Conservation (phyloP, 108 stramenopile species). For the Cyclostephanos tholiformis region DNA sequence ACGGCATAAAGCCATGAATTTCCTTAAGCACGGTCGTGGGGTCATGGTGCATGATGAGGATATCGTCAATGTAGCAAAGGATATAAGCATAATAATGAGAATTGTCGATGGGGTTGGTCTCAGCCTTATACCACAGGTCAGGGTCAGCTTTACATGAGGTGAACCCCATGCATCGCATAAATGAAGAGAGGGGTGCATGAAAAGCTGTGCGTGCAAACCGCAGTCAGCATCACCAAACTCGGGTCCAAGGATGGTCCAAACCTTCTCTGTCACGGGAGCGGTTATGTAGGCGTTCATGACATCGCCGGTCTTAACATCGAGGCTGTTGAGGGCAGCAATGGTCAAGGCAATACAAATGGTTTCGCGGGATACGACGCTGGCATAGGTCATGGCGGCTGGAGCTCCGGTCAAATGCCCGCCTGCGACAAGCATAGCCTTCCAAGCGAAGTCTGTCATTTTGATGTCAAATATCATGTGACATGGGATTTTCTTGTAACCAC, state of each 20-base stretch:
- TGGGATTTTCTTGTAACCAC: constrained; percentile 18
- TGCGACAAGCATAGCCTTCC: constrained; percentile 29
- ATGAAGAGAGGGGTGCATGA: constrained; percentile 22
- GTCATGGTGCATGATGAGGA: too few species aligned
- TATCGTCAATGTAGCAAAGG: constrained; percentile 13
- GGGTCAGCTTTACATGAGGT: constrained; percentile 35
- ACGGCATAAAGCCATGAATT: constrained; percentile 8
- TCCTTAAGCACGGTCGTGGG: constrained; percentile 15
- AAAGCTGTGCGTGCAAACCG: constrained; percentile 22
- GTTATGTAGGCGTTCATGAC: background rate
- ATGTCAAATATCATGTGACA: too few species aligned
- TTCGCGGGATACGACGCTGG: constrained; percentile 3
- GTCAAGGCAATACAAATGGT: constrained; percentile 52
- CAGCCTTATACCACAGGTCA: constrained; percentile 51
- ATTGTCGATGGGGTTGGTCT: background rate
- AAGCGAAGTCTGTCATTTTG: too few species aligned
- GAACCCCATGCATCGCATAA: constrained; percentile 39
- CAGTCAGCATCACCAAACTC: constrained; percentile 28
- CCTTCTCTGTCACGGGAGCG: too few species aligned
- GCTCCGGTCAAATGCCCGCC: constrained; percentile 49
- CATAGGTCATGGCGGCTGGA: constrained; percentile 39
- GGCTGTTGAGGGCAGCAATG: constrained; percentile 47
- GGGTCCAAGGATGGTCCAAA: constrained; percentile 18
- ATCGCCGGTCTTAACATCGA: constrained; percentile 39
- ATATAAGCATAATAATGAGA: constrained; percentile 49